Evolutionary conservation across 768 basidiomycete genomes (phyloP).

Genomic region (Terana coerulea): DNA sequence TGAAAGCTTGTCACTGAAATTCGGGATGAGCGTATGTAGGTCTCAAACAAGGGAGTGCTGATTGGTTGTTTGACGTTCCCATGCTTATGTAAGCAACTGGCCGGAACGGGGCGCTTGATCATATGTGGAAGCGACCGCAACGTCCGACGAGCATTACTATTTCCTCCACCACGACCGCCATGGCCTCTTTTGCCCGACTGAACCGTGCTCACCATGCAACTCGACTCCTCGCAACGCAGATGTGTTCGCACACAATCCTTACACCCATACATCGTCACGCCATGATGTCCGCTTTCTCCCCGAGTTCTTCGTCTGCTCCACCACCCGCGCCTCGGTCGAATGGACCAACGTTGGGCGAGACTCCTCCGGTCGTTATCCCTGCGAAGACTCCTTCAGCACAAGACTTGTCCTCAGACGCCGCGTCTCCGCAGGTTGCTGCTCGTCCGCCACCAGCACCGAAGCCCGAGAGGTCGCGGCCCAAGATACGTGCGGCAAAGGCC

Average conservation of each 20-base stretch:
- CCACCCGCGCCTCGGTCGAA: slow-evolving; percentile 15
- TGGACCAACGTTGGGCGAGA: slow-evolving; percentile 33
- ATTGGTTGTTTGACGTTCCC: too few species aligned
- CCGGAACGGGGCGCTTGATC: too few species aligned
- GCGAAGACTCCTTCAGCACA: slow-evolving; percentile 28
- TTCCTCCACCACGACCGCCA: slow-evolving; percentile 13
- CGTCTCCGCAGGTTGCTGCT: slow-evolving; percentile 69
- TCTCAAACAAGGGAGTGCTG: too few species aligned
- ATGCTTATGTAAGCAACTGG: too few species aligned
- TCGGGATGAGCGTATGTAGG: too few species aligned
- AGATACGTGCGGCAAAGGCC: slow-evolving; percentile 68
- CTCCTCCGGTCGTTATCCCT: slow-evolving; percentile 52
- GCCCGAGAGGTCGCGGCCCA: slow-evolving; percentile 58
- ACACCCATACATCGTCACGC: slow-evolving; percentile 47
- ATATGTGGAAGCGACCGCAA: too few species aligned
- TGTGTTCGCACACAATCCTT: slow-evolving; percentile 19
- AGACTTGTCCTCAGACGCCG: slow-evolving; percentile 49
- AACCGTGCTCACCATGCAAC: slow-evolving; percentile 9
- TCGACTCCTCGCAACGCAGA: slow-evolving; percentile 5
- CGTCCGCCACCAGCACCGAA: slow-evolving; percentile 70
- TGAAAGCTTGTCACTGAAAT: too few species aligned
- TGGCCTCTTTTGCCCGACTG: slow-evolving; percentile 13
- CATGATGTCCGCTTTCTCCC: slow-evolving; percentile 64
- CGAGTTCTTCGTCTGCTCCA: slow-evolving; percentile 27
- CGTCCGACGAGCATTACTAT: slow-evolving; percentile 1